Conservation (phyloP, 148 eudicot genomes). For the Persicaria tinctoria region DNA sequence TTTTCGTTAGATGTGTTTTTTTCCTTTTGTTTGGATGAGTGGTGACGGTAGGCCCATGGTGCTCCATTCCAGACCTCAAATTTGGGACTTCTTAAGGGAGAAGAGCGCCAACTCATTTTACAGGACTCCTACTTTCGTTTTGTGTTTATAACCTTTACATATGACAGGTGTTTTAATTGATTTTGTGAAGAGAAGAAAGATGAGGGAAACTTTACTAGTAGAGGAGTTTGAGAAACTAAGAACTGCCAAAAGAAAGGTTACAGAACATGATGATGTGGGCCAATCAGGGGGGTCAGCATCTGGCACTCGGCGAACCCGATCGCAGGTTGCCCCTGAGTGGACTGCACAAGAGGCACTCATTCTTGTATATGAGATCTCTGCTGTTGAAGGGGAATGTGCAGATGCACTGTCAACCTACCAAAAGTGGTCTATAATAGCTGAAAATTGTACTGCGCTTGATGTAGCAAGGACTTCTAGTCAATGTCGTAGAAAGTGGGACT, state of each 20-base stretch:
- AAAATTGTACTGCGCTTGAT: constrained; percentile 52
- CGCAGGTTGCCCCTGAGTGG: constrained; percentile 57
- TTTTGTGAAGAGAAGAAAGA: not conserved
- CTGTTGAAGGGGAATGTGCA: constrained; percentile 51
- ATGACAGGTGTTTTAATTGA: not conserved
- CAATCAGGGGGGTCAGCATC: constrained; percentile 19
- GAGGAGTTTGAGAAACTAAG: constrained; percentile 8
- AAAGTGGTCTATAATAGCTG: constrained; percentile 57
- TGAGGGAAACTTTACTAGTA: not conserved
- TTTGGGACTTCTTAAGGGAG: too few relatives aligned
- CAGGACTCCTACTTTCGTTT: too few relatives aligned
- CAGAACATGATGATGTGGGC: constrained; percentile 14
- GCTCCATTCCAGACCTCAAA: too few relatives aligned
- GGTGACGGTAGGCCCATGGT: too few relatives aligned
- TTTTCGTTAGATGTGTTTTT: not conserved
- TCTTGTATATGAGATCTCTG: constrained; percentile 52
- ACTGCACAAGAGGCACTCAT: constrained; percentile 45
- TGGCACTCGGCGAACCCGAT: constrained; percentile 53
- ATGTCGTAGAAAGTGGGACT: constrained; percentile 64
- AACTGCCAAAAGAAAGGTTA: constrained; percentile 4
- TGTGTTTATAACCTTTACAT: not conserved
- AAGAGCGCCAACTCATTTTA: too few relatives aligned
- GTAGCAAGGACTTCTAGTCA: constrained; percentile 46
- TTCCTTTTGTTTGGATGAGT: too few relatives aligned
- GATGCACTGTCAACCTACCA: constrained; percentile 61